phyloP scores from a whole-genome alignment of 208 protist species.

The Crithidia thermophila region DNA sequence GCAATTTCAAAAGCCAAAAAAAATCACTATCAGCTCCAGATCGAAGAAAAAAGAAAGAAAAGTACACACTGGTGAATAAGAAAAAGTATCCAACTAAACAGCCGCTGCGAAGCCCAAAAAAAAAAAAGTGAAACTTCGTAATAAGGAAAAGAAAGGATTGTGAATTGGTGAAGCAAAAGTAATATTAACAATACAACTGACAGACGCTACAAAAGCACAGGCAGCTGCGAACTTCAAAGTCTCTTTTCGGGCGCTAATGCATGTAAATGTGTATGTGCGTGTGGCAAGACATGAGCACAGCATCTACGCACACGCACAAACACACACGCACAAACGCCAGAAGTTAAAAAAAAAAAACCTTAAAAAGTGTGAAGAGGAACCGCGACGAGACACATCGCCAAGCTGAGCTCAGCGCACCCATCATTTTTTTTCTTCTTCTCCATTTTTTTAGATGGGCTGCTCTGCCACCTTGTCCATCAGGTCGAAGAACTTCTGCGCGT shows the following conservation, averaged over 20 bases:
- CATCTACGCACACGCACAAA: not conserved
- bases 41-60: conserved; percentile 4
- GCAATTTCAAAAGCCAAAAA: conserved; percentile 17
- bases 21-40: not conserved
- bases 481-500: conserved; percentile 74
- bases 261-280: not conserved
- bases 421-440: too few relatives aligned
- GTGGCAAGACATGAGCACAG: not conserved
- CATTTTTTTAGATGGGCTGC: conserved; percentile 36
- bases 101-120: not conserved
- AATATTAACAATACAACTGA: too few relatives aligned
- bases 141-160: conserved; percentile 16
- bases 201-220: too few relatives aligned
- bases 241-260: too few relatives aligned
- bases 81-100: conserved; percentile 9
- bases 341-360: too few relatives aligned
- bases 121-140: not conserved
- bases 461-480: conserved; percentile 44
- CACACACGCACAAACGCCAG: not conserved
- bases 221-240: too few relatives aligned
- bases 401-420: too few relatives aligned
- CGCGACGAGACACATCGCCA: not conserved
- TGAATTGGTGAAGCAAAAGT: not conserved
- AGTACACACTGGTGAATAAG: not conserved
- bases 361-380: not conserved